Evolutionary conservation across 2,329 filamentous ascomycete genomes (phyloP).

Genomic region (Rhynchosporium agropyri): DNA sequence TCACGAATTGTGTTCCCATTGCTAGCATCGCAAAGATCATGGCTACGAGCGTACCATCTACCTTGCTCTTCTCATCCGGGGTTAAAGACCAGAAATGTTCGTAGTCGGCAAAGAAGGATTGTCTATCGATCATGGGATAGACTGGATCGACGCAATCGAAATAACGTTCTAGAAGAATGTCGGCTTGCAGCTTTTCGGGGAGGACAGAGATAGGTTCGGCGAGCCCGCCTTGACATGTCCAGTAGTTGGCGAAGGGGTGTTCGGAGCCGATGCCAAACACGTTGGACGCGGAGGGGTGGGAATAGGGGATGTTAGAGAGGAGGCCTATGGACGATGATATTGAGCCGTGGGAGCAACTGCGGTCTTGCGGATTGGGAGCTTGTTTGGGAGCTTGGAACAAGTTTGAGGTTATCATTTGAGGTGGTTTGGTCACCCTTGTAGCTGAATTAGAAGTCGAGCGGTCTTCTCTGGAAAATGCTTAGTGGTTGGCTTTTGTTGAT

Average conservation of each 20-base stretch:
- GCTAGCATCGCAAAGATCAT: conserved; percentile 78
- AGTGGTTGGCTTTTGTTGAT: not conserved
- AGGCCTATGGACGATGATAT: conserved; percentile 55
- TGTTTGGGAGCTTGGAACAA: conserved; percentile 34
- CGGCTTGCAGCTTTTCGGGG: conserved; percentile 74
- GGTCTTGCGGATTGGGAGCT: conserved; percentile 30
- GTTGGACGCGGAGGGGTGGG: conserved; percentile 70
- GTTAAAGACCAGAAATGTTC: conserved; percentile 73
- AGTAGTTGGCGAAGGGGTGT: conserved; percentile 82
- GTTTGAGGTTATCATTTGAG: conserved; percentile 52
- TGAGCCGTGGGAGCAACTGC: conserved; percentile 36
- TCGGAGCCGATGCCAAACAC: conserved; percentile 81
- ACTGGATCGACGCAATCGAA: conserved; percentile 77
- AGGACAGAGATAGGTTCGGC: conserved; percentile 75
- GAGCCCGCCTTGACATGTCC: conserved; percentile 77
- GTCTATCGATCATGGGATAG: conserved; percentile 77
- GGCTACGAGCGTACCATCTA: conserved; percentile 70
- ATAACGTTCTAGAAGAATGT: conserved; percentile 66
- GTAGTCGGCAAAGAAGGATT: conserved; percentile 77
- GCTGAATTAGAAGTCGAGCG: conserved; percentile 53
- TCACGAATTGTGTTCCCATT: conserved; percentile 77
- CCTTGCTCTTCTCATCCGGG: conserved; percentile 57
- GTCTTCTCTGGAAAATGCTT: conserved; percentile 51
- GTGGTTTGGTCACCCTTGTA: conserved; percentile 59
- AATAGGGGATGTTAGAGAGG: conserved; percentile 73